Conservation (phyloP, 2,329 filamentous ascomycete genomes). For the Aspergillus thermomutatus region DNA sequence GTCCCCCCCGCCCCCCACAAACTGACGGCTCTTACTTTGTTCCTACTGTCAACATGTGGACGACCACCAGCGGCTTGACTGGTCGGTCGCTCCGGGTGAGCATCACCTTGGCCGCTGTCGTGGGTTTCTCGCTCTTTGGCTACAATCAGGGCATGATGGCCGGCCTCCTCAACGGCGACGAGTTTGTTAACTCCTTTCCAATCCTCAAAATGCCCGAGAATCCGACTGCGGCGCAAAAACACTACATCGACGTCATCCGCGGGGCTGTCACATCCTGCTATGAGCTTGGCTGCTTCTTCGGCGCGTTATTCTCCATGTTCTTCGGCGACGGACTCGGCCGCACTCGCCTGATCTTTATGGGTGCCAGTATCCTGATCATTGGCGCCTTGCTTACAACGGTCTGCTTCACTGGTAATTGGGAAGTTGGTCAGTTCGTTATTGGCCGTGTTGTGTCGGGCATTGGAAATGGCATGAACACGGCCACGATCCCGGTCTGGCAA, state of each 20-base stretch:
- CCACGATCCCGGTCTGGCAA: conserved; percentile 41
- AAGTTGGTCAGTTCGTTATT: conserved; percentile 41
- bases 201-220: conserved; percentile 21
- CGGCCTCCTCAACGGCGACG: conserved; percentile 25
- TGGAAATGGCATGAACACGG: conserved; percentile 36
- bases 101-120: conserved; percentile 31
- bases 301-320: conserved; percentile 28
- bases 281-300: conserved; percentile 45
- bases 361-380: conserved; percentile 47
- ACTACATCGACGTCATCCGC: conserved; percentile 43
- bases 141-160: conserved; percentile 37
- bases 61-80: conserved; percentile 24
- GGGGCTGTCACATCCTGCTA: conserved; percentile 53
- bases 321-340: conserved; percentile 31
- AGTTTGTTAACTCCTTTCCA: conserved; percentile 25
- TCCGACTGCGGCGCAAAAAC: conserved; percentile 24
- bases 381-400: conserved; percentile 29
- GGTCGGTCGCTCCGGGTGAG: conserved; percentile 20
- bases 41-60: conserved; percentile 27
- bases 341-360: conserved; percentile 49
- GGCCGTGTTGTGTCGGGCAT: conserved; percentile 37
- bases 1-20: too few relatives aligned
- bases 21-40: too few relatives aligned
- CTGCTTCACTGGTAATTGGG: conserved; percentile 21
- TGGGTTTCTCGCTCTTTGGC: conserved; percentile 52